Percentiles rank a stretch among this genome's conserved stretches.
Evolutionary conservation across 2,329 filamentous ascomycete species (phyloP).

Genomic region (Leptosphaerulina australis): DNA sequence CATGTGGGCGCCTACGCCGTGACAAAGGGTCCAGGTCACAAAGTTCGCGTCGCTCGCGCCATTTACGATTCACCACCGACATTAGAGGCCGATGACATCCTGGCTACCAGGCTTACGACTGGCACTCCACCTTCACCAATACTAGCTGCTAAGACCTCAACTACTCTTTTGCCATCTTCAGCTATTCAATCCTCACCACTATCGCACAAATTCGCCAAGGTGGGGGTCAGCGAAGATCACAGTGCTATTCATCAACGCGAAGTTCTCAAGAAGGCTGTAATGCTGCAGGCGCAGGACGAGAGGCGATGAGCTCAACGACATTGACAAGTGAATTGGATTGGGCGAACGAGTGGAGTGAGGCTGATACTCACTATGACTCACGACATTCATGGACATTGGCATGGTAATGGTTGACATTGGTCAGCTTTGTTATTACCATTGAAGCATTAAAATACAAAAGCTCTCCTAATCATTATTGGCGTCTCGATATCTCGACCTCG

Average conservation of each 20-base stretch:
- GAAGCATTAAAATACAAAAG: no score
- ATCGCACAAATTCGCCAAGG: neutral
- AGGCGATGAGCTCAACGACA: slow-evolving; percentile 8
- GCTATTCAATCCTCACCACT: neutral
- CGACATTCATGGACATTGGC: neutral
- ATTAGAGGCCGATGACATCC: neutral
- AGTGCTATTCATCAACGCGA: slow-evolving; percentile 25
- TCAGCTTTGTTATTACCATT: neutral
- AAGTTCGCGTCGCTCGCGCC: slow-evolving; percentile 1
- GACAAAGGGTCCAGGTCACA: slow-evolving; percentile 4
- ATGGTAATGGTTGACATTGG: neutral
- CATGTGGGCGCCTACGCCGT: no score
- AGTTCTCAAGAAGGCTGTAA: slow-evolving; percentile 24
- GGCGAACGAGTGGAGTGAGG: neutral
- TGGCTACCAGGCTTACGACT: neutral
- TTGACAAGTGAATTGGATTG: neutral
- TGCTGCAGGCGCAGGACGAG: slow-evolving; percentile 9
- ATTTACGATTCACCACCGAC: neutral
- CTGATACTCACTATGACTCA: neutral
- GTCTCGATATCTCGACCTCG: neutral
- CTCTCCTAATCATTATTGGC: neutral
- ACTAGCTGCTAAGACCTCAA: neutral
- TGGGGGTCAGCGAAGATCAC: neutral
- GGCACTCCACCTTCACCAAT: neutral
- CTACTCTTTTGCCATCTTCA: no score